A percentile compares a stretch with the other conserved stretches of the same genome.
Evolutionary conservation across 2,329 filamentous ascomycete species (phyloP).

Genomic region (Stemphylium vesicarium): DNA sequence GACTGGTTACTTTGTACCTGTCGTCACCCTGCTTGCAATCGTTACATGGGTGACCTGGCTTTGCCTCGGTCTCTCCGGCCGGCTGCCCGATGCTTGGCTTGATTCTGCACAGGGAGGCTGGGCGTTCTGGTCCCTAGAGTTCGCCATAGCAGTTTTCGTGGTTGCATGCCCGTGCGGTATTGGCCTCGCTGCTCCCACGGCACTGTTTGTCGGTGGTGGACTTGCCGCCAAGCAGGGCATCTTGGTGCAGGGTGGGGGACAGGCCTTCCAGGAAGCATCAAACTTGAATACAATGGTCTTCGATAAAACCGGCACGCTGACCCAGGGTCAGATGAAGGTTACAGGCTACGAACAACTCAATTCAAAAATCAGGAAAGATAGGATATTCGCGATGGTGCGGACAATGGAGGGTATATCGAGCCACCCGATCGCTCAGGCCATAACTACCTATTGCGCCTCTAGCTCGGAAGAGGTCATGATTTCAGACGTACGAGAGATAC

Average conservation of each 20-base stretch:
- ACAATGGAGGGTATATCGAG: no score
- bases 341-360: no score
- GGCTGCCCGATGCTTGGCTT: conserved; percentile 61
- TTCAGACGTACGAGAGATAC: no score
- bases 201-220: conserved; percentile 80
- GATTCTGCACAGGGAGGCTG: conserved; percentile 68
- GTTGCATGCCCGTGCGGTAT: conserved; percentile 86
- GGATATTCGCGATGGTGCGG: no score
- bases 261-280: conserved; percentile 85
- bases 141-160: conserved; percentile 86
- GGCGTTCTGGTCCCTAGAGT: conserved; percentile 77
- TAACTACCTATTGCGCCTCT: no score
- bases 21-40: conserved; percentile 72
- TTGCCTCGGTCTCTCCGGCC: conserved; percentile 66
- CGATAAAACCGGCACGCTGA: conserved; percentile 87
- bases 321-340: no score
- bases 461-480: no score
- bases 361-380: no score
- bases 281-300: conserved; percentile 80
- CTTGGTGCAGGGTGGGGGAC: conserved; percentile 81
- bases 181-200: conserved; percentile 83
- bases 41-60: conserved; percentile 77
- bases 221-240: conserved; percentile 81
- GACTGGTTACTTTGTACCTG: conserved; percentile 78
- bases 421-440: no score